Evolutionary conservation across 495 filamentous ascomycete species (phyloP).

Genomic region (Penicillium chermesinum): DNA sequence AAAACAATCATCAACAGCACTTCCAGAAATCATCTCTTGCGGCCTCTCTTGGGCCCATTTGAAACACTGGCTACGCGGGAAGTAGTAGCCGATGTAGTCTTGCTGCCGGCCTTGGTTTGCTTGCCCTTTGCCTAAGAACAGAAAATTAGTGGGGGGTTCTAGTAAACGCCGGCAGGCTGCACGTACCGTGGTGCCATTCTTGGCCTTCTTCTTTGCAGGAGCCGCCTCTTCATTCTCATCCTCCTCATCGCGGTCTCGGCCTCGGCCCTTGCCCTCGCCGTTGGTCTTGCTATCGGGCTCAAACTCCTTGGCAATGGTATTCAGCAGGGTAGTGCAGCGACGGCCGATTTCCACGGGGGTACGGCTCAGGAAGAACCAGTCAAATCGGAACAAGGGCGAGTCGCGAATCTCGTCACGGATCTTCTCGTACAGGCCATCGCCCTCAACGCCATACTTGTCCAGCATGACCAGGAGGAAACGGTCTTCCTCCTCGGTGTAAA

Average conservation of each 20-base stretch:
- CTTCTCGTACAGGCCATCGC: constrained; percentile 75
- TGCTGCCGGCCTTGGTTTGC: constrained; percentile 51
- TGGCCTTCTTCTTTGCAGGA: constrained; percentile 88
- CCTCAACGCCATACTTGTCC: constrained; percentile 83
- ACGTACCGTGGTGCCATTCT: constrained; percentile 69
- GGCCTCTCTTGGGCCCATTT: constrained; percentile 44
- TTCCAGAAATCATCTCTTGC: constrained; percentile 38
- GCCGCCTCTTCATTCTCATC: constrained; percentile 71
- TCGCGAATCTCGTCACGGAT: constrained; percentile 92
- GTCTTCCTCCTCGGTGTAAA: constrained; percentile 98
- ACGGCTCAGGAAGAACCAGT: constrained; percentile 97
- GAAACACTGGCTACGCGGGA: constrained; percentile 57
- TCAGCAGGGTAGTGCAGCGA: constrained; percentile 88
- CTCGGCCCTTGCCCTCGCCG: constrained; percentile 64
- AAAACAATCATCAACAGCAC: constrained; percentile 10
- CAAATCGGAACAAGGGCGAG: constrained; percentile 91
- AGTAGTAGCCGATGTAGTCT: constrained; percentile 44
- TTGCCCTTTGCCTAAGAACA: constrained; percentile 60
- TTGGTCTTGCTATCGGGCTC: constrained; percentile 71
- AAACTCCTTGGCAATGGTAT: constrained; percentile 90
- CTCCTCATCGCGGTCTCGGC: constrained; percentile 70
- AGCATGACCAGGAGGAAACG: constrained; percentile 92
- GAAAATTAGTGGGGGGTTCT: constrained; percentile 11
- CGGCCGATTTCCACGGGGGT: constrained; percentile 90
- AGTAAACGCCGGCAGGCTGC: constrained; percentile 2